A percentile compares a stretch with the other conserved stretches of the same genome.
These are phyloP conservation scores for Lentinula sp. DNA, from an alignment of 768 basidiomycete species.

Conservation along the genomic window DNA sequence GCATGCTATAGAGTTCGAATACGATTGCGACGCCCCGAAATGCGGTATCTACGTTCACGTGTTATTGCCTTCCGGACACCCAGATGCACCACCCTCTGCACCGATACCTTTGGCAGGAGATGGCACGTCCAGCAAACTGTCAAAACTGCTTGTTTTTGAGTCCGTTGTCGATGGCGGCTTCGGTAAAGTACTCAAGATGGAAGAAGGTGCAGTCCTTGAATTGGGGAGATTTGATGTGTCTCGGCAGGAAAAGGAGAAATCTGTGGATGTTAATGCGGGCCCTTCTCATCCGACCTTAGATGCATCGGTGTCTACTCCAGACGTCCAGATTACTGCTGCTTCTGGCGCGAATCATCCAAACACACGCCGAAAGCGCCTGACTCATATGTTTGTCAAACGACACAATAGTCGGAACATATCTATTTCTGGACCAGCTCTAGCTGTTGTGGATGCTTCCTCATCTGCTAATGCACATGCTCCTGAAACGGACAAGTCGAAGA, in stretches of 20 bases:
- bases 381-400: conserved; percentile 63
- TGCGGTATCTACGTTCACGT: conserved; percentile 78
- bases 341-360: conserved; percentile 9
- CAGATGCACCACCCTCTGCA: conserved; percentile 33
- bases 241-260: conserved; percentile 12
- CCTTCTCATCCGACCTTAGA: conserved; percentile 7
- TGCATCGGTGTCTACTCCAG: conserved; percentile 9
- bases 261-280: conserved; percentile 15
- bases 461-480: conserved; percentile 21
- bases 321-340: conserved; percentile 9
- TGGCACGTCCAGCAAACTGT: conserved; percentile 24
- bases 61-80: conserved; percentile 59
- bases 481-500: conserved; percentile 35
- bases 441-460: conserved; percentile 71
- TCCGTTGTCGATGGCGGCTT: conserved; percentile 79
- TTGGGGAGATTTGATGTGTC: conserved; percentile 64
- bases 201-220: conserved; percentile 76
- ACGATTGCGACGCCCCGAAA: conserved; percentile 85
- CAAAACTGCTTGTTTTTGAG: conserved; percentile 55
- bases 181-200: conserved; percentile 62
- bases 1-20: conserved; percentile 86
- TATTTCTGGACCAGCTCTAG: conserved; percentile 71
- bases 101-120: conserved; percentile 21
- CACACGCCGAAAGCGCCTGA: conserved; percentile 49
- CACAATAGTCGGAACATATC: conserved; percentile 33